A percentile compares a stretch with the other conserved stretches of the same genome.
These are phyloP conservation scores for Mortierella sp. DNA, from an alignment of 371 early-diverging fungal species.

Conservation along the genomic window DNA sequence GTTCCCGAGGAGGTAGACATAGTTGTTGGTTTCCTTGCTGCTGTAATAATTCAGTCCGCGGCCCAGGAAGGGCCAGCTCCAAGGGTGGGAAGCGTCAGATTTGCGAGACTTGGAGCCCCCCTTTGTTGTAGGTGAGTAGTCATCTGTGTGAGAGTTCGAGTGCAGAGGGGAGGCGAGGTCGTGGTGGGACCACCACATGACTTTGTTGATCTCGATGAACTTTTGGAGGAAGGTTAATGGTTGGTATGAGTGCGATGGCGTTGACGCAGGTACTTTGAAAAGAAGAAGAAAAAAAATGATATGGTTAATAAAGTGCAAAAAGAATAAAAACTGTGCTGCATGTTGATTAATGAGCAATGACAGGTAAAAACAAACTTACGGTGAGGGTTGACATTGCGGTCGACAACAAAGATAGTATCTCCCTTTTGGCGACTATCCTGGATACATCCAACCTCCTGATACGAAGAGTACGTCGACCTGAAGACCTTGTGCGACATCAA, in stretches of 20 bases:
- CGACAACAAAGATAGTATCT: constrained; percentile 53
- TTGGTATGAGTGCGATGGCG: constrained; percentile 58
- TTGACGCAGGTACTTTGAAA: constrained; percentile 24
- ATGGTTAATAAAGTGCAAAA: background rate
- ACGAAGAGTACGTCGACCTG: constrained; percentile 36
- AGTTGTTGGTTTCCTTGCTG: constrained; percentile 74
- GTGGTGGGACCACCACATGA: constrained; percentile 93
- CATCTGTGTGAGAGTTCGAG: constrained; percentile 6
- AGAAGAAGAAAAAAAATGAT: background rate
- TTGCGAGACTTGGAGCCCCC: constrained; percentile 64
- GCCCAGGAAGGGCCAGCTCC: constrained; percentile 87
- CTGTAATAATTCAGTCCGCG: constrained; percentile 95
- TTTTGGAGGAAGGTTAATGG: constrained; percentile 82
- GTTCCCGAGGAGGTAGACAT: constrained; percentile 97
- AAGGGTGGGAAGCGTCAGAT: constrained; percentile 59
- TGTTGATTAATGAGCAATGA: background rate
- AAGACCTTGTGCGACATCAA: constrained; percentile 47
- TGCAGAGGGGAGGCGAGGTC: constrained; percentile 77
- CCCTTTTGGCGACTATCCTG: constrained; percentile 38
- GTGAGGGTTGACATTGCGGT: constrained; percentile 39
- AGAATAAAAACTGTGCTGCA: no score
- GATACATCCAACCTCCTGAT: constrained; percentile 48
- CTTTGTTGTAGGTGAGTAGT: background rate
- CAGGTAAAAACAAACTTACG: constrained; percentile 20
- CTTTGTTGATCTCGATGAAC: constrained; percentile 89